phyloP scores from a whole-genome alignment of 225 moss, liverwort and hornwort genomes.

The Ulota crispa region DNA sequence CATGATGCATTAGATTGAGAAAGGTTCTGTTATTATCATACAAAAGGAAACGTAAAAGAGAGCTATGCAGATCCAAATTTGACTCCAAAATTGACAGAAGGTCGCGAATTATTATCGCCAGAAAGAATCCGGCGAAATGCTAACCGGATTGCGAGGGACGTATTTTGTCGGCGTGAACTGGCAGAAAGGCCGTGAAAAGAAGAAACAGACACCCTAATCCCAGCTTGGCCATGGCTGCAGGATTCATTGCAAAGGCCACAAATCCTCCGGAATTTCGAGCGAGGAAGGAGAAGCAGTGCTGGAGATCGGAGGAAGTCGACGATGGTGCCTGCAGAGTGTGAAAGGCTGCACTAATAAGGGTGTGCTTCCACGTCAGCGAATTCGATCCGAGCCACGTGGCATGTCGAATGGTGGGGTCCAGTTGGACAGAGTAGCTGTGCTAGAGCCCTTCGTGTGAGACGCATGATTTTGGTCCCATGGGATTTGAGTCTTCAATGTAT shows the following conservation, averaged over 20 bases:
- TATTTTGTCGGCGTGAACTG: constrained; percentile 25
- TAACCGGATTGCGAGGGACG: constrained; percentile 43
- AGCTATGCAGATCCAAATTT: neutral
- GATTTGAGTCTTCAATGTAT: too few species aligned
- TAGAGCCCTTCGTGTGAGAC: too few species aligned
- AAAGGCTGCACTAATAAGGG: neutral
- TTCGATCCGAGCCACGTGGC: neutral
- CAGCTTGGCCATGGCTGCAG: constrained; percentile 29
- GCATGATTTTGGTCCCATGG: too few species aligned
- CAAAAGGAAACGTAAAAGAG: neutral
- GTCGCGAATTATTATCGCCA: neutral
- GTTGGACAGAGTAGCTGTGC: too few species aligned
- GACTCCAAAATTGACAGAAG: neutral
- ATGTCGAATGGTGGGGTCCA: too few species aligned
- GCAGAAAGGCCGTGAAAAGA: constrained; percentile 2
- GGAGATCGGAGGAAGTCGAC: neutral
- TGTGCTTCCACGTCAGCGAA: neutral
- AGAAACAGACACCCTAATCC: constrained; percentile 5
- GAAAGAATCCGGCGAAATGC: neutral
- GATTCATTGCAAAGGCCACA: neutral
- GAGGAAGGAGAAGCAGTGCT: neutral
- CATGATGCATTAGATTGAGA: neutral
- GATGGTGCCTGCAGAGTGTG: neutral
- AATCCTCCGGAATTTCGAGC: neutral
- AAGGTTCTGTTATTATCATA: neutral